Evolutionary conservation across 345 rosid genomes (phyloP).

Genomic region (Pugionium dolabratum): DNA sequence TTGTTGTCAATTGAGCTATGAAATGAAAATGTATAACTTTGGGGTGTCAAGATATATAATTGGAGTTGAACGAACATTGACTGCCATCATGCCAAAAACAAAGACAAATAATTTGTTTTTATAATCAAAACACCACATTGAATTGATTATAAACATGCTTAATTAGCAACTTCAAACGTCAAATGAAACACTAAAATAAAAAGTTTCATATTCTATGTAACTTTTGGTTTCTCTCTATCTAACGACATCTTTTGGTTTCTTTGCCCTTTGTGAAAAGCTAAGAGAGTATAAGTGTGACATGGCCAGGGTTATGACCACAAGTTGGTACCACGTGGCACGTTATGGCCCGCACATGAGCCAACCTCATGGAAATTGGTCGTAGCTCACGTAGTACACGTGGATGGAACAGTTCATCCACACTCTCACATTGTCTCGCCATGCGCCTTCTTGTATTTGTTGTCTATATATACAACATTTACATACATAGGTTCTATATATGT

Average conservation of each 20-base stretch:
- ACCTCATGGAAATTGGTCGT: constrained; percentile 38
- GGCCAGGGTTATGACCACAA: constrained; percentile 37
- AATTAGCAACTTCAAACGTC: constrained; percentile 1
- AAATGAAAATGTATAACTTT: background rate
- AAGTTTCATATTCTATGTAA: constrained; percentile 10
- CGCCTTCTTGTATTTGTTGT: constrained; percentile 28
- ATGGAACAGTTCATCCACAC: constrained; percentile 42
- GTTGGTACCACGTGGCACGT: constrained; percentile 36
- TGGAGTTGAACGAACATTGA: constrained; percentile 5
- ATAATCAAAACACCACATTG: constrained; percentile 14
- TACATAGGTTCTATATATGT: no score
- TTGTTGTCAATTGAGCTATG: background rate
- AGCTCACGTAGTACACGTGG: constrained; percentile 39
- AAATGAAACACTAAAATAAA: constrained; percentile 5
- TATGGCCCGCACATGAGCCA: constrained; percentile 34
- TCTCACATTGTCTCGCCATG: constrained; percentile 38
- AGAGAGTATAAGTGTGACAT: constrained; percentile 37
- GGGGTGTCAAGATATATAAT: no score
- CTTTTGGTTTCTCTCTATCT: constrained; percentile 14
- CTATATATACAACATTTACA: background rate
- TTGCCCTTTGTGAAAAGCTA: constrained; percentile 35
- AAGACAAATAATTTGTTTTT: background rate
- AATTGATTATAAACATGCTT: constrained; percentile 26
- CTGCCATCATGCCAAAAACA: background rate
- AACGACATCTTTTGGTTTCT: constrained; percentile 21